These are phyloP conservation scores for Trichophaea hybrida DNA, from an alignment of 2,329 filamentous ascomycete species.

Conservation along the genomic window DNA sequence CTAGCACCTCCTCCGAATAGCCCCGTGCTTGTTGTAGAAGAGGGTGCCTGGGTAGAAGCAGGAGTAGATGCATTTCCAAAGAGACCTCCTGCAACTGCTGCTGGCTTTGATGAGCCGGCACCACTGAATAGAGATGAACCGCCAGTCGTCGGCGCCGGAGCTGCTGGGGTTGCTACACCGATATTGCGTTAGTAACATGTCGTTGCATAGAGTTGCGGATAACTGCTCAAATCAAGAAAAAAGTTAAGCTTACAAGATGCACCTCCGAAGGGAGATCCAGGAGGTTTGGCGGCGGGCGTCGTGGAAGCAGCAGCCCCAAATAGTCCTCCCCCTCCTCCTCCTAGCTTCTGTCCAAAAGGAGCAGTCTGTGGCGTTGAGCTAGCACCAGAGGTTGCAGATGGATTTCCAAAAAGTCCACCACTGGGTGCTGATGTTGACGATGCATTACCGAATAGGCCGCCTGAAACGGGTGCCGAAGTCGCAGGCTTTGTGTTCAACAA, in stretches of 20 bases:
- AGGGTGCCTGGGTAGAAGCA: slow-evolving; percentile 1
- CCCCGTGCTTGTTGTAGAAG: slow-evolving; percentile 21
- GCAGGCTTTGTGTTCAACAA: neutral
- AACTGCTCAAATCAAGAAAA: neutral
- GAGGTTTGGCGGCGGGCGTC: slow-evolving; percentile 11
- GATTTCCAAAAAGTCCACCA: slow-evolving; percentile 30
- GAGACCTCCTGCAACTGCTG: neutral
- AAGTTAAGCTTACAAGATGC: neutral
- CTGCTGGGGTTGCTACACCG: neutral
- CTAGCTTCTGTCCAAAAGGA: slow-evolving; percentile 16
- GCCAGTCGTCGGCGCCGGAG: neutral
- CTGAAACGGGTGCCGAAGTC: neutral
- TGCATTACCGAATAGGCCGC: slow-evolving; percentile 25
- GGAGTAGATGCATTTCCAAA: slow-evolving; percentile 14
- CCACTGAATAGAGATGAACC: neutral
- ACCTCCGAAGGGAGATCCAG: neutral
- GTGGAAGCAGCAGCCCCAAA: slow-evolving; percentile 16
- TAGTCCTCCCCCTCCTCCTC: neutral
- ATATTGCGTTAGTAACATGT: neutral
- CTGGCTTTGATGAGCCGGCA: neutral
- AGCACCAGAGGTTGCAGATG: slow-evolving; percentile 22
- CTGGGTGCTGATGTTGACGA: slow-evolving; percentile 30
- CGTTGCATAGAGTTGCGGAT: neutral
- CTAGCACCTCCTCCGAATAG: slow-evolving; percentile 27
- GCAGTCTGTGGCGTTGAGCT: slow-evolving; percentile 10